Percentiles rank a stretch among this genome's conserved stretches.
Evolutionary conservation across 768 basidiomycete species (phyloP).

Genomic region (Naganishia antarctica): DNA sequence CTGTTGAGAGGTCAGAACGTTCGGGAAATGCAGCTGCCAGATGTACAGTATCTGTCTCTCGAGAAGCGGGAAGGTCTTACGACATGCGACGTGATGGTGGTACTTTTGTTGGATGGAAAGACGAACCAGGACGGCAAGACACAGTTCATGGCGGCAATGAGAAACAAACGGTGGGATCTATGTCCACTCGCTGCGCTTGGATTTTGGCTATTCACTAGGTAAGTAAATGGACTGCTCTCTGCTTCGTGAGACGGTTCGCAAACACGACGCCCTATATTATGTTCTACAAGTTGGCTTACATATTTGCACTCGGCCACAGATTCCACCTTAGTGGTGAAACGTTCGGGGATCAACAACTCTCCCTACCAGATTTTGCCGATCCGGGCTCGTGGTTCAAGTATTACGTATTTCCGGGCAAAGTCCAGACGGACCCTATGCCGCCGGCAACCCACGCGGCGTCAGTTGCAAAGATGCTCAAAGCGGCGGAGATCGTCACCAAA

Average conservation of each 20-base stretch:
- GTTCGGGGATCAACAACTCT: background rate
- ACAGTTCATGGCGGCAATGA: background rate
- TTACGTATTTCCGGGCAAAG: background rate
- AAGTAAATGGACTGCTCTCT: background rate
- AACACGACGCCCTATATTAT: background rate
- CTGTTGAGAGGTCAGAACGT: background rate
- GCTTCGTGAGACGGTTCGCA: background rate
- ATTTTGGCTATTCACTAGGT: background rate
- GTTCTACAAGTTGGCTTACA: background rate
- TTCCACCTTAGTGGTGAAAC: constrained; percentile 4
- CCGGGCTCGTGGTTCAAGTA: background rate
- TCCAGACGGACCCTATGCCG: background rate
- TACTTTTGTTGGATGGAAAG: background rate
- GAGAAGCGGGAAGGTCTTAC: background rate
- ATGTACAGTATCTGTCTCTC: background rate
- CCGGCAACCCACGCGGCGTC: background rate
- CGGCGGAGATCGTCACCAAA: background rate
- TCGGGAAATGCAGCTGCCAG: background rate
- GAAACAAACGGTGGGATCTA: background rate
- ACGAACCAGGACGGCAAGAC: background rate
- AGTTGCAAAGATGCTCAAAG: background rate
- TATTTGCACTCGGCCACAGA: background rate
- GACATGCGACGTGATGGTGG: background rate
- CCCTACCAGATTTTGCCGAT: background rate
- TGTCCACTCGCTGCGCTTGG: background rate